Percentiles rank a stretch among this genome's conserved stretches.
phyloP scores from a whole-genome alignment of 352 stramenopile species.

The Globisporangium polare region DNA sequence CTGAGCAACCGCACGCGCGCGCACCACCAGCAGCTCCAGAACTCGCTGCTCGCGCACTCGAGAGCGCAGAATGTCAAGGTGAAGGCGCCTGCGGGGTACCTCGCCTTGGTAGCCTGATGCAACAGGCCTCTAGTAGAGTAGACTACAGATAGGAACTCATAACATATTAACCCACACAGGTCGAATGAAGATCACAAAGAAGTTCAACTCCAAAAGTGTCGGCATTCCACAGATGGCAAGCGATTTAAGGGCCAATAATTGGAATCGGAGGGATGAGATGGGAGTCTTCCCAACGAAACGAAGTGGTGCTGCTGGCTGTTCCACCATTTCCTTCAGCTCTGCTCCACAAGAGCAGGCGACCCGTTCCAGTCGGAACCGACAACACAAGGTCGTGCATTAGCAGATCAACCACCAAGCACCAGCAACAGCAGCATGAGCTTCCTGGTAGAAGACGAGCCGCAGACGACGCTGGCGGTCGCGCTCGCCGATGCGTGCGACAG shows the following conservation, averaged over 20 bases:
- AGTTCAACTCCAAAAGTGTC: no score
- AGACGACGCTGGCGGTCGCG: slow-evolving; percentile 7
- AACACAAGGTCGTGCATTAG: no score
- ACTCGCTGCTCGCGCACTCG: slow-evolving; percentile 6
- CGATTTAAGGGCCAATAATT: no score
- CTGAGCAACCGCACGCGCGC: slow-evolving; percentile 14
- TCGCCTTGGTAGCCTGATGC: background rate
- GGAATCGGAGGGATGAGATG: no score
- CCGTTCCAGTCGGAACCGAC: no score
- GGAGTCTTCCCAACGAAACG: no score
- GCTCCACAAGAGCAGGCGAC: no score
- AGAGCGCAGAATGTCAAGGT: background rate
- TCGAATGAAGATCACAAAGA: background rate
- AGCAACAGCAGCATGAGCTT: no score
- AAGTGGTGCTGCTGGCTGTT: no score
- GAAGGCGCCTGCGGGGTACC: background rate
- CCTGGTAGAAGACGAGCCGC: background rate
- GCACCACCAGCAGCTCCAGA: slow-evolving; percentile 14
- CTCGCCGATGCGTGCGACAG: slow-evolving; percentile 18
- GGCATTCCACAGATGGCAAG: no score
- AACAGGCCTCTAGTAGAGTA: background rate
- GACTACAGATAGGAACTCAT: background rate
- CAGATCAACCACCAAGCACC: no score
- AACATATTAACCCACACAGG: background rate
- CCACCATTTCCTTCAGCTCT: no score